Percentiles rank a stretch among this genome's conserved stretches.
Conservation (phyloP, 208 protist species). For the Leptomonas seymouri region DNA sequence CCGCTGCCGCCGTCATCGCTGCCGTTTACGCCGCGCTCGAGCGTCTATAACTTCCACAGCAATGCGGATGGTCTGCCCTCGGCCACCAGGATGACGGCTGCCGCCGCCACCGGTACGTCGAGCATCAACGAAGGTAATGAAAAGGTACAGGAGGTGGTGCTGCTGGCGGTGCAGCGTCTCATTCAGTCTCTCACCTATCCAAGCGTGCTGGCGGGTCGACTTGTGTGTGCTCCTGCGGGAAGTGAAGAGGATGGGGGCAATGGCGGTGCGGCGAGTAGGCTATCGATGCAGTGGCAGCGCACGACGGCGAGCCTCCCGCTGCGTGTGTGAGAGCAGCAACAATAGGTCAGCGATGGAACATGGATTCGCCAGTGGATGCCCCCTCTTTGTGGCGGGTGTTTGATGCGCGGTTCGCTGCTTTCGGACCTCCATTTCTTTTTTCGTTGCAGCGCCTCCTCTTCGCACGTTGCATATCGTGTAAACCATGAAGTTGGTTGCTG, state of each 20-base stretch:
- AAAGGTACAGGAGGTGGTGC: slow-evolving; percentile 78
- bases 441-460: too few species aligned
- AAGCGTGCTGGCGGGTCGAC: slow-evolving; percentile 53
- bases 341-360: background rate
- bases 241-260: background rate
- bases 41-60: background rate
- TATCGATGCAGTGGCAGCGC: slow-evolving; percentile 47
- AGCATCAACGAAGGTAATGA: slow-evolving; percentile 48
- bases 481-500: too few species aligned
- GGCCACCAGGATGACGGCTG: background rate
- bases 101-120: slow-evolving; percentile 7
- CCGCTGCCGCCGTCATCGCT: slow-evolving; percentile 6
- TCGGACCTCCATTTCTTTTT: too few species aligned
- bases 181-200: slow-evolving; percentile 73
- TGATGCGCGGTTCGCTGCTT: too few species aligned
- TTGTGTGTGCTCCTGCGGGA: slow-evolving; percentile 4
- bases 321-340: slow-evolving; percentile 24
- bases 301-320: slow-evolving; percentile 59
- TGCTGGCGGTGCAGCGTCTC: slow-evolving; percentile 55
- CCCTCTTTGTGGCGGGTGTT: too few species aligned
- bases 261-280: background rate
- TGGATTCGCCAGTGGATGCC: too few species aligned
- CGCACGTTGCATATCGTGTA: too few species aligned
- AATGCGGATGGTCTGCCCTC: background rate
- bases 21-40: slow-evolving; percentile 1